phyloP scores from a whole-genome alignment of 2,329 filamentous ascomycete species.

The Hymenoscyphus fraxineus region DNA sequence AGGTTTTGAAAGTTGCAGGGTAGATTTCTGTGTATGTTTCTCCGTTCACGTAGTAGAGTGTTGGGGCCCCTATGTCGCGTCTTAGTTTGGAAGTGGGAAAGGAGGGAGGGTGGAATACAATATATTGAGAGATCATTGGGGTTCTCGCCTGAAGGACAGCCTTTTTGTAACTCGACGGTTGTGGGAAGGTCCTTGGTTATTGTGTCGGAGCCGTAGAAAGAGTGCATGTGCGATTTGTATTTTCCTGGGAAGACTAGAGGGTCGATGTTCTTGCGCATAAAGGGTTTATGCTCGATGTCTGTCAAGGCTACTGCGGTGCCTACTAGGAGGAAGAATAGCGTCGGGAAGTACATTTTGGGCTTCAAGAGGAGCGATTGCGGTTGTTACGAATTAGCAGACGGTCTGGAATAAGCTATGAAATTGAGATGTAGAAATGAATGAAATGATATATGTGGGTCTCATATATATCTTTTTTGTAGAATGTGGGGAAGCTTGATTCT shows the following conservation, averaged over 20 bases:
- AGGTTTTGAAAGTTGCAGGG: constrained; percentile 42
- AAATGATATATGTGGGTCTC: background rate
- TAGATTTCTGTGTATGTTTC: constrained; percentile 35
- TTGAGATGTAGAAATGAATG: background rate
- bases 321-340: constrained; percentile 4
- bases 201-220: constrained; percentile 43
- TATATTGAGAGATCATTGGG: constrained; percentile 45
- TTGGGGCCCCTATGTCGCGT: constrained; percentile 38
- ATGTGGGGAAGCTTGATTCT: background rate
- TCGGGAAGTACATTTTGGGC: constrained; percentile 1
- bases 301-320: constrained; percentile 6
- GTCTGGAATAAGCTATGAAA: background rate
- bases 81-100: background rate
- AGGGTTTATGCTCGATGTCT: constrained; percentile 21
- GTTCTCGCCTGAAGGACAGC: constrained; percentile 43
- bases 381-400: too few relatives aligned
- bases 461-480: background rate
- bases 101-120: constrained; percentile 31
- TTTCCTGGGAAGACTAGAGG: constrained; percentile 40
- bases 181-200: constrained; percentile 39
- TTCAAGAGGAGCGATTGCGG: background rate
- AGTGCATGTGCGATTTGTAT: constrained; percentile 42
- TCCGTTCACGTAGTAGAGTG: constrained; percentile 37
- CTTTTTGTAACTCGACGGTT: constrained; percentile 36
- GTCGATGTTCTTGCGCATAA: constrained; percentile 45